These are phyloP conservation scores for Plasmodium fragile DNA, from an alignment of 169 alveolate genomes.

Conservation along the genomic window DNA sequence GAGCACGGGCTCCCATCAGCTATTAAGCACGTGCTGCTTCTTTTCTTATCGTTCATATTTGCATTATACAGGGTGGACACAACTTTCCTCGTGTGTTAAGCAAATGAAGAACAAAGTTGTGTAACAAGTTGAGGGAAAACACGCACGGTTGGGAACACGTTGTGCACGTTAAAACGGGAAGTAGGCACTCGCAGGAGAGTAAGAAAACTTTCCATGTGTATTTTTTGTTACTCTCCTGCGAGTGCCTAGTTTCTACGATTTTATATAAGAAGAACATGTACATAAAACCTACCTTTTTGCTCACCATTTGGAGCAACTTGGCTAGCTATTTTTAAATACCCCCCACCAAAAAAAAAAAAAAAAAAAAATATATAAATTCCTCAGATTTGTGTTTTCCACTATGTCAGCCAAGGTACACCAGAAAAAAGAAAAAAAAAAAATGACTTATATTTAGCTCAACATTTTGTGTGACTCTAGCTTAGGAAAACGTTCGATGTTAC, in stretches of 20 bases:
- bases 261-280: not conserved
- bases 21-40: not conserved
- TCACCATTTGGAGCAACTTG: not conserved
- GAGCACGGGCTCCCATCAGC: not conserved
- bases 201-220: not conserved
- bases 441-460: not conserved
- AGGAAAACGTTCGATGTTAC: not conserved
- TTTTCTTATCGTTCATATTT: constrained; percentile 37
- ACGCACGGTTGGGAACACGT: not conserved
- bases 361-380: not conserved
- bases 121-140: not conserved
- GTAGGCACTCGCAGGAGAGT: not conserved
- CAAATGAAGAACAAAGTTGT: not conserved
- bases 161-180: not conserved
- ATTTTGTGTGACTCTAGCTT: not conserved
- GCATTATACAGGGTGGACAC: not conserved
- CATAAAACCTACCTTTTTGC: not conserved
- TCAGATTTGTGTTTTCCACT: not conserved
- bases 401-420: not conserved
- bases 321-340: not conserved
- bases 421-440: not conserved
- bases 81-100: not conserved
- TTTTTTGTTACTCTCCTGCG: not conserved
- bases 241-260: not conserved
- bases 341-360: not conserved